These are phyloP conservation scores for Solanum corneliomulleri DNA, from an alignment of 257 asterid species.

Conservation along the genomic window DNA sequence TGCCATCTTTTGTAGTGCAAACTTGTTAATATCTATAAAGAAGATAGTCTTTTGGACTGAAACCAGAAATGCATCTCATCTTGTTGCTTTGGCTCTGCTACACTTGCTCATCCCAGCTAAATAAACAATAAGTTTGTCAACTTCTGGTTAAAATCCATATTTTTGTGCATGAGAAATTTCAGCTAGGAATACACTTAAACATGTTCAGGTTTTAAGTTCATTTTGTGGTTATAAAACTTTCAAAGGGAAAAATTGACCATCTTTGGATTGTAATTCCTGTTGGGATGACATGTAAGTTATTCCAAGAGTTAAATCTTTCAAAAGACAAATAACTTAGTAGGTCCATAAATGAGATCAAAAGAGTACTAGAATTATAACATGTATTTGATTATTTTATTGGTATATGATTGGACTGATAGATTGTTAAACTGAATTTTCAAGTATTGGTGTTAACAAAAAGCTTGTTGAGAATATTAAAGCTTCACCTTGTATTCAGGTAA, in stretches of 20 bases:
- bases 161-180: neutral
- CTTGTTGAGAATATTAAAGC: neutral
- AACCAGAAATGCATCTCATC: neutral
- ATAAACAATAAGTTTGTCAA: neutral
- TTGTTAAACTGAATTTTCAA: neutral
- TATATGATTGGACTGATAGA: neutral
- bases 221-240: neutral
- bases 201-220: neutral
- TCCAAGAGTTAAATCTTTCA: neutral
- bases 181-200: neutral
- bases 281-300: neutral
- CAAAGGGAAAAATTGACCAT: neutral
- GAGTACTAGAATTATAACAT: neutral
- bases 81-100: neutral
- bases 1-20: neutral
- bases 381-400: neutral
- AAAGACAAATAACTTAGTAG: neutral
- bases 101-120: neutral
- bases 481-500: conserved; percentile 35
- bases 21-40: neutral
- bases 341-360: neutral
- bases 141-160: neutral
- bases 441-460: neutral
- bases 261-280: neutral
- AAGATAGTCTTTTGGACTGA: neutral